Base-by-base conservation (phyloP, 169 alveolate species). In the Perkinsus olseni region DNA sequence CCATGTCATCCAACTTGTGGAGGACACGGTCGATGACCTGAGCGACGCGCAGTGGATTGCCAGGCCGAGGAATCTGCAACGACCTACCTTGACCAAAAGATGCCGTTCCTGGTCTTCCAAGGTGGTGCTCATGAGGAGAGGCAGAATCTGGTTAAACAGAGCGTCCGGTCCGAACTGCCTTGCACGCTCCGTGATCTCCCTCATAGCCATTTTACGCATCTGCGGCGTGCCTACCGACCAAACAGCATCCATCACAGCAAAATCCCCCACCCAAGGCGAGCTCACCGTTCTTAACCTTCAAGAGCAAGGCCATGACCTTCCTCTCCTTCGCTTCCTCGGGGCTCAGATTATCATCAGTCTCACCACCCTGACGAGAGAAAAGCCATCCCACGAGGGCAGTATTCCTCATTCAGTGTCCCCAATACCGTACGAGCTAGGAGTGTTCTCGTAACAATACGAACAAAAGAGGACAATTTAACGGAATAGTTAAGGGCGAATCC, bases 31-130 rank as follows among this genome's bases (percentile, higher is more conserved):
- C 99, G 91, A 99, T 98, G 8, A 98, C 99, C 82, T 62, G 17
- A 62, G 8, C 82, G 4, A 4, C 13, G 4, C 37, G 13, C 36
- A 62, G 82, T 24, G 17, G 62, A 45, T 17, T 17, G 17, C 34
- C 82, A 62, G 31, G 37, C 82, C 34, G 62, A 91, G 38, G 34
- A 93, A 38, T 28, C 82, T 3, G 1, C 82, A 24, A 62, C 82
- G 1, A 3, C 50, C 31, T 24, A 62, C 82, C 96, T 99, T 99
- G 28, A 99, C 99, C 94, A 99, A 95, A 94, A 99, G 95, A 95
- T 99, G 99, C 45, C 99, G 96, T 95, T 99, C 99, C 97, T 99
- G 99, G 95, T 97, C 98, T 94, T 99, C 99, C 91, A 98, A 95
- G 0, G 99, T 98, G 34, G 99, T 97, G 92, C 98, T 98, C 99